These are phyloP conservation scores for Phlebiopsis gigantea DNA, from an alignment of 768 basidiomycete genomes.

Conservation along the genomic window DNA sequence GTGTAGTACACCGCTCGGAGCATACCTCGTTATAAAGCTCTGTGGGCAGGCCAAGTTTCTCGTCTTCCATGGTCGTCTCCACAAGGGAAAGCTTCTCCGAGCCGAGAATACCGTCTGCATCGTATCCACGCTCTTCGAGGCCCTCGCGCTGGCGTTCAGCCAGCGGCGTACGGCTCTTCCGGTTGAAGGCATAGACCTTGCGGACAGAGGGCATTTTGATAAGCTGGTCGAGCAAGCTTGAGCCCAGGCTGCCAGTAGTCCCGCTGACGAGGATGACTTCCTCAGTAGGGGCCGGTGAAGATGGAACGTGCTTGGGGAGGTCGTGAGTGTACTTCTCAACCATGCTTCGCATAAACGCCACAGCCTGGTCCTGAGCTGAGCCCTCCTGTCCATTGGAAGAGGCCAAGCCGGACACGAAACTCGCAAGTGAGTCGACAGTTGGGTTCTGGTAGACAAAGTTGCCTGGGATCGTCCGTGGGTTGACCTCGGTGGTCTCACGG, in stretches of 20 bases:
- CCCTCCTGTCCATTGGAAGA: neutral
- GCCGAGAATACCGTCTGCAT: constrained; percentile 20
- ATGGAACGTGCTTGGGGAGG: constrained; percentile 10
- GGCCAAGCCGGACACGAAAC: constrained; percentile 14
- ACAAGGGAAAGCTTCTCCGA: constrained; percentile 29
- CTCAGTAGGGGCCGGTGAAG: neutral
- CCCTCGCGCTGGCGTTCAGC: constrained; percentile 23
- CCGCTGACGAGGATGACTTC: constrained; percentile 29
- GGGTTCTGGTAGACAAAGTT: constrained; percentile 36
- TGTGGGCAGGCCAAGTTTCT: constrained; percentile 23
- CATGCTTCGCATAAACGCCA: neutral
- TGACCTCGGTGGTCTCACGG: constrained; percentile 15
- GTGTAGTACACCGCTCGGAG: neutral
- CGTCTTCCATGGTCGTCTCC: constrained; percentile 23
- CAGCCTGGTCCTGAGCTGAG: constrained; percentile 14
- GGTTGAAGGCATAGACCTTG: constrained; percentile 24
- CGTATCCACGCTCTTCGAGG: constrained; percentile 28
- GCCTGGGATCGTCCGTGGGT: constrained; percentile 19
- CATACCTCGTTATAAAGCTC: constrained; percentile 25
- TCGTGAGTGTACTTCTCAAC: constrained; percentile 30
- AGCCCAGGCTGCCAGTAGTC: constrained; percentile 29
- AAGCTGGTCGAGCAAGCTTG: constrained; percentile 22
- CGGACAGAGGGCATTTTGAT: constrained; percentile 13
- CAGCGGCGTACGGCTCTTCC: constrained; percentile 14
- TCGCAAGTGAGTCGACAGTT: constrained; percentile 27